A percentile compares a stretch with the other conserved stretches of the same genome.
Conservation (phyloP, 192 early-diverging fungal species). For the Coemansia sp. region DNA sequence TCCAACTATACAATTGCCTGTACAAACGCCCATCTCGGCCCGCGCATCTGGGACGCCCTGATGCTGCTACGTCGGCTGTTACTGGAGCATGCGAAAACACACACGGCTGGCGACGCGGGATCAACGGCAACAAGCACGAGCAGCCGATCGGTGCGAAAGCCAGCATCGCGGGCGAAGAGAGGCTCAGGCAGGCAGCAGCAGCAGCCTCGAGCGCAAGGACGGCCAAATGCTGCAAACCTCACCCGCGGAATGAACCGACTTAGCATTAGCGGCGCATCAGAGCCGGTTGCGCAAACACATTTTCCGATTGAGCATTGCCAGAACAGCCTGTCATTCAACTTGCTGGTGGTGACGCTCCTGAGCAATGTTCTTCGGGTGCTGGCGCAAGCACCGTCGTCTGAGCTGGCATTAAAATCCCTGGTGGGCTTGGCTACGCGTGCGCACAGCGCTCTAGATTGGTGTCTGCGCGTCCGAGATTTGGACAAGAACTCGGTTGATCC, state of each 20-base stretch:
- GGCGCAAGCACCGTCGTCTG: constrained; percentile 9
- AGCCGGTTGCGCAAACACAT: neutral
- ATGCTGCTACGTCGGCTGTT: constrained; percentile 18
- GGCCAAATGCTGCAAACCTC: too few relatives aligned
- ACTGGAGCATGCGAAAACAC: constrained; percentile 30
- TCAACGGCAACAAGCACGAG: neutral
- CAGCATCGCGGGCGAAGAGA: constrained; percentile 6
- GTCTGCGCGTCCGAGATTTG: constrained; percentile 20
- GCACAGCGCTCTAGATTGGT: constrained; percentile 37
- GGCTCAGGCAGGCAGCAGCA: neutral
- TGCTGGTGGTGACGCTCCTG: constrained; percentile 21
- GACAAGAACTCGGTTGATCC: constrained; percentile 20
- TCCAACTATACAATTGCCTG: constrained; percentile 36
- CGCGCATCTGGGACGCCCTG: constrained; percentile 26
- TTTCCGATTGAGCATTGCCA: constrained; percentile 23
- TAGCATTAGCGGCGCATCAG: constrained; percentile 12
- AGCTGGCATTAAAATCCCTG: neutral
- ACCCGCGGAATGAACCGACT: constrained; percentile 23
- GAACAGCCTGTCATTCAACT: constrained; percentile 25
- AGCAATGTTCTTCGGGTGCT: constrained; percentile 44
- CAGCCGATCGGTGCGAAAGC: constrained; percentile 24
- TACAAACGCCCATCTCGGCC: constrained; percentile 33
- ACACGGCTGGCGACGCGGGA: constrained; percentile 4
- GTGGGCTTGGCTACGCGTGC: neutral
- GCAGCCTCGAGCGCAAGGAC: too few relatives aligned